Evolutionary conservation across 805 yeast genomes (phyloP), one percentile per base, ranked within the genome.

Genomic region (Cyberlindnera samutprakarnensis): DNA sequence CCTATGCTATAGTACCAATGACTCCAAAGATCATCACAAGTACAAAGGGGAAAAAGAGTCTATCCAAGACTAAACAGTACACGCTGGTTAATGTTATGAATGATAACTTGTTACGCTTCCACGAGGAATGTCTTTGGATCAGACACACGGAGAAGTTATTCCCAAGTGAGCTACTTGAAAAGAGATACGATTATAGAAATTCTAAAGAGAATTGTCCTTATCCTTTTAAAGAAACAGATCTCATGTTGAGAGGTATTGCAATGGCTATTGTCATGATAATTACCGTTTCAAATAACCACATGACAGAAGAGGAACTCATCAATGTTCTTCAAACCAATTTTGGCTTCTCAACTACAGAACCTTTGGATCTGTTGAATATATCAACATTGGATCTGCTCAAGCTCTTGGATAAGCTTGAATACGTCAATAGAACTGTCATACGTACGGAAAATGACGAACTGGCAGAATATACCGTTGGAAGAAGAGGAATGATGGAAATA

Each of bases 291-390:
- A 37, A 41, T 6, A 54, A 55, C 25, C 53, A 47, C 31, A 41
- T 55, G 28, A 65, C 61, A 27, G 72, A 70, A 32, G 62, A 50
- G 8, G 65, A 59, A 37, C 54, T 70, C 31, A 24, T 68, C 23
- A 39, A 57, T 35, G 60, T 64, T 1, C 53, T 70, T 43, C 43
- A 52, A 35, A 51, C 46, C 14, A 66, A 68, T 14, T 61, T 62
- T 23, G 55, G 51, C 4, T 11, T 55, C 4, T 25, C 27, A 1
- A 31, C 13, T n/a, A 36, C 30, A 7, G 27, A 18, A 10, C 36
- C 21, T 3, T 13, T 43, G 6, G 33, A 30, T 3, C 23, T 46
- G 17, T 11, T 48, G 11, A 38, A 43, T 9, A n/a, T 37, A 8
- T 23, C 37, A 0, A 32, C 50, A 1, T 30, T 31, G 1, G 59